These are phyloP conservation scores for Penicillium sp. DNA, from an alignment of 2,329 filamentous ascomycete genomes.

Conservation along the genomic window DNA sequence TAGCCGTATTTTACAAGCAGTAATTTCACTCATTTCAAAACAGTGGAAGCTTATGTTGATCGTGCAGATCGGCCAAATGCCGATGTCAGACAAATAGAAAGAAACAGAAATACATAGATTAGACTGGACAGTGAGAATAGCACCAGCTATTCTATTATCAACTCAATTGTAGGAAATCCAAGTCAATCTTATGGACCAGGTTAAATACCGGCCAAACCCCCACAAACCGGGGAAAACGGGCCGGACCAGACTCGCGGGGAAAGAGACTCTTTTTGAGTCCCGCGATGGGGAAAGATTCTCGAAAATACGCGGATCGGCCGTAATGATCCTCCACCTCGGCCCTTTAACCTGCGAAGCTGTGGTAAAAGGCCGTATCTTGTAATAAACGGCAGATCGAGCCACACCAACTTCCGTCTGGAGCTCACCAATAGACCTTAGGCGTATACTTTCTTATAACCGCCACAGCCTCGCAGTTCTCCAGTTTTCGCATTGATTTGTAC, in stretches of 20 bases:
- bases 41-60: neutral
- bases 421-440: neutral
- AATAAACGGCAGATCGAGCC: slow-evolving; percentile 34
- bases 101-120: too few species aligned
- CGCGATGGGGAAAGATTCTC: neutral
- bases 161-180: neutral
- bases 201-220: neutral
- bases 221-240: slow-evolving; percentile 12
- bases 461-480: slow-evolving; percentile 17
- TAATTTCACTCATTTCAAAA: neutral
- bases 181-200: too few species aligned
- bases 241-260: neutral
- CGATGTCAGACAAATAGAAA: neutral
- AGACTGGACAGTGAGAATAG: neutral
- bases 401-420: slow-evolving; percentile 34
- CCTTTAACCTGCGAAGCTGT: neutral
- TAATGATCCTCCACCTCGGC: slow-evolving; percentile 14
- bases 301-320: slow-evolving; percentile 14
- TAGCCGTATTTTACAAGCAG: neutral
- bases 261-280: neutral
- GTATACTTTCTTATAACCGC: slow-evolving; percentile 11
- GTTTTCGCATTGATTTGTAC: neutral
- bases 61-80: slow-evolving; percentile 5
- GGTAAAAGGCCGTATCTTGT: neutral
- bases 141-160: neutral